Evolutionary conservation across 257 asterid species (phyloP), one percentile per base, ranked within the genome.

Genomic region (Henckelia pumila): DNA sequence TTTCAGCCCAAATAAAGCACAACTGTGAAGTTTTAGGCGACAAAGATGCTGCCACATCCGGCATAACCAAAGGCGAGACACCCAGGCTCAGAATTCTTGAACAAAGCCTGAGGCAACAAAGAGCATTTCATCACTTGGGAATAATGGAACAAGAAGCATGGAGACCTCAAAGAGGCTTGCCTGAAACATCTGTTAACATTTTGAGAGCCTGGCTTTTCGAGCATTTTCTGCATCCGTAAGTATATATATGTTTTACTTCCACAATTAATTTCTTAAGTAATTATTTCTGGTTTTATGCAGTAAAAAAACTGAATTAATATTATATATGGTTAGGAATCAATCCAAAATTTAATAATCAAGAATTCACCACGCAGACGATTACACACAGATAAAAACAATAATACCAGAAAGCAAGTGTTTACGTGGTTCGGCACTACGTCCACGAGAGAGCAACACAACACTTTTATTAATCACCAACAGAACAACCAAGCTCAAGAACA

Each of bases 131-230:
- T 58, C 99, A 95, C 65, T 91, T 95, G 94, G 99, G 99, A 3
- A 85, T 89, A 89, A 86, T 89, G 96, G 98, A 95, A 56, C 99
- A 95, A 69, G 99, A 91, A 76, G 99, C 98, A 0, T 95, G 99
- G 99, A 63, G 99, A 67, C 99, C 99, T 2, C 99, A 95, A 58
- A 61, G 99, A 35, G 99, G 99, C 1, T 47, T 95, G 76, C 99
- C 99, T 17, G 98, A 95, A 74, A 78, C 96, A 7, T 95, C 99
- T 1, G 99, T 95, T 59, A 95, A 89, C 83, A 86, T 89, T 53
- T 76, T 95, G 66, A 75, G 99, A 68, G 95, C 99, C 33, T 95
- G 99, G 99, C 98, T 95, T 73, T 95, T 95, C 63, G 98, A 95
- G 75, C 99, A 95, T 83, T 95, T 95, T 68, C 81, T 95, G 13